Evolutionary conservation across 2,329 filamentous ascomycete genomes (phyloP), one percentile per base, ranked within the genome.

Genomic region (Zasmidium cellare): DNA sequence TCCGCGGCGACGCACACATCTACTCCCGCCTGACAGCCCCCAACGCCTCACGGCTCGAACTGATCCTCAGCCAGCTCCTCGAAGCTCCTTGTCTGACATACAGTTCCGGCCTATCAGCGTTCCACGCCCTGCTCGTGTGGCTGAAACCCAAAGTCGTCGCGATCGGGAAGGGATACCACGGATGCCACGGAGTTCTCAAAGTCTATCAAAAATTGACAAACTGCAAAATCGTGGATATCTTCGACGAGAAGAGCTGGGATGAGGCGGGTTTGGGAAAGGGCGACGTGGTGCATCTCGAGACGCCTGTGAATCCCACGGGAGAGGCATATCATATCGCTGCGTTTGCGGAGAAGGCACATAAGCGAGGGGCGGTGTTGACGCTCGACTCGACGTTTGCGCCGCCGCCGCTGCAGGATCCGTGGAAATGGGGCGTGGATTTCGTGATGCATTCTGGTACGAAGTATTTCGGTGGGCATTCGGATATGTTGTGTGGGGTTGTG

Each of bases 391-490:
- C 94, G 0, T 97, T 99, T 75, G 94, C 87, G 2, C 94, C 94
- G 44, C 94, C 94, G 28, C 90, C 91, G 24, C 79, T 99, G 58
- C 88, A 91, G 72, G 90, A 97, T 68, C 92, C 94, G 0, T 94
- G 97, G 68, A 71, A 74, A 24, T 88, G 84, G 72, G 93, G 91
- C 48, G 91, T 89, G 24, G 93, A 97, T 75, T 76, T 92, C 1
- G 84, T 96, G 31, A 89, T 97, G 90, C 94, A 99, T 76, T 89
- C 84, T 52, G 94, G 92, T 2, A 96, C 92, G 18, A 99, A 97
- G 80, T 99, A 97, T 76, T 85, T 99, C 65, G 94, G 94, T 19
- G 94, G 94, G 0, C 94, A 99, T 77, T 93, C 88, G 64, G 94
- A 99, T 76, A 82, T 97, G 82, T 84, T 97, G 5, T 96, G 90